Percentiles rank a stretch among this genome's conserved stretches.
Conservation (phyloP, 2,329 filamentous ascomycete species). For the Cytospora chrysosperma region DNA sequence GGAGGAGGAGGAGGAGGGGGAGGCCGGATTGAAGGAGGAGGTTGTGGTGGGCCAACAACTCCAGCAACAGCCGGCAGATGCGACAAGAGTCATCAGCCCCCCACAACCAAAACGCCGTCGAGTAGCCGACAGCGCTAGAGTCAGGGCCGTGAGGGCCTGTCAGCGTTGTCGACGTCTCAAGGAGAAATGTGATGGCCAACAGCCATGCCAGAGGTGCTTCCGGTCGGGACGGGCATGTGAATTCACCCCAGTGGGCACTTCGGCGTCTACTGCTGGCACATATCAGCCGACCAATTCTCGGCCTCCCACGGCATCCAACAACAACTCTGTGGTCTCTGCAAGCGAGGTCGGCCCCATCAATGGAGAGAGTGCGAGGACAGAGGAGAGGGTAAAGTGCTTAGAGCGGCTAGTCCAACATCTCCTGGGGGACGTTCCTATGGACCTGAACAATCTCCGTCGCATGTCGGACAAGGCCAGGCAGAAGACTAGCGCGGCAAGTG, state of each 20-base stretch:
- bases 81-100: background rate
- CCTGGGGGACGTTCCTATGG: slow-evolving; percentile 25
- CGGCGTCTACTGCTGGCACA: background rate
- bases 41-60: background rate
- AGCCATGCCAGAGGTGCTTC: slow-evolving; percentile 25
- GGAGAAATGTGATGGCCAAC: slow-evolving; percentile 27
- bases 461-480: slow-evolving; percentile 26
- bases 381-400: slow-evolving; percentile 23
- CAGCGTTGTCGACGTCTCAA: slow-evolving; percentile 27
- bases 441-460: slow-evolving; percentile 25
- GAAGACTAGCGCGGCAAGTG: slow-evolving; percentile 15
- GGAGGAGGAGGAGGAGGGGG: background rate
- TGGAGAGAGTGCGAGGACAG: slow-evolving; percentile 7
- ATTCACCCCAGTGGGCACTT: slow-evolving; percentile 13
- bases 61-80: background rate
- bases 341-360: background rate
- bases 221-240: slow-evolving; percentile 25
- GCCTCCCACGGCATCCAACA: background rate
- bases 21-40: background rate
- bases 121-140: slow-evolving; percentile 20
- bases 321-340: background rate
- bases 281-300: background rate
- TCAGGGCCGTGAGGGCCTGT: slow-evolving; percentile 22
- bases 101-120: slow-evolving; percentile 23
- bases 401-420: slow-evolving; percentile 25